Percentiles rank a stretch among this genome's conserved stretches.
Conservation (phyloP, 2,329 filamentous ascomycete species). For the Chlorencoelia australis region DNA sequence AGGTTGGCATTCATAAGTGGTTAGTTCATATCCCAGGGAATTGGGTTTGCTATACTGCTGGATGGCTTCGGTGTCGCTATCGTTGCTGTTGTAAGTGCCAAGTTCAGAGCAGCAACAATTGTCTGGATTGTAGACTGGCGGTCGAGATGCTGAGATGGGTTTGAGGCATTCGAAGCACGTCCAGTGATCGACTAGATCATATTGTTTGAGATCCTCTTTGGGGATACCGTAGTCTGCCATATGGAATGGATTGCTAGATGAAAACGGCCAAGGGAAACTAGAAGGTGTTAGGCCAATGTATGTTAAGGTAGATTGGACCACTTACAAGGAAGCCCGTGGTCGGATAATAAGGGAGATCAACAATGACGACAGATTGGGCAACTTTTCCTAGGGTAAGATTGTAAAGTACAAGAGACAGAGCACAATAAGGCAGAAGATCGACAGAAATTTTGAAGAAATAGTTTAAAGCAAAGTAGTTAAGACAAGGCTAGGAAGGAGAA, state of each 20-base stretch:
- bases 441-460: neutral
- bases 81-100: slow-evolving; percentile 4
- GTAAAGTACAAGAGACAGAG: neutral
- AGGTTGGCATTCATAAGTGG: slow-evolving; percentile 1
- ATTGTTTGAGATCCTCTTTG: slow-evolving; percentile 4
- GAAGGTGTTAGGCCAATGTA: slow-evolving; percentile 2
- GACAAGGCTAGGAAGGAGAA: neutral
- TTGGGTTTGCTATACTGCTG: slow-evolving; percentile 2
- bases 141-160: slow-evolving; percentile 16
- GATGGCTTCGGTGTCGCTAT: neutral
- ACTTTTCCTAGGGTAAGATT: neutral
- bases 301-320: neutral
- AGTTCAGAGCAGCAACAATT: slow-evolving; percentile 20
- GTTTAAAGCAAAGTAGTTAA: neutral
- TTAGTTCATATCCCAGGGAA: slow-evolving; percentile 10
- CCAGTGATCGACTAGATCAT: slow-evolving; percentile 14
- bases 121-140: slow-evolving; percentile 18
- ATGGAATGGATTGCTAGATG: slow-evolving; percentile 4
- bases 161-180: slow-evolving; percentile 17
- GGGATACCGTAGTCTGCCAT: slow-evolving; percentile 8
- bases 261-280: slow-evolving; percentile 7
- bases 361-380: slow-evolving; percentile 14
- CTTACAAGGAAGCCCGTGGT: slow-evolving; percentile 10
- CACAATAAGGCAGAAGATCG: neutral
- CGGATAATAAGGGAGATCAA: slow-evolving; percentile 12